Base-by-base conservation (phyloP, 139 green algal genomes). In the Chara braunii region DNA sequence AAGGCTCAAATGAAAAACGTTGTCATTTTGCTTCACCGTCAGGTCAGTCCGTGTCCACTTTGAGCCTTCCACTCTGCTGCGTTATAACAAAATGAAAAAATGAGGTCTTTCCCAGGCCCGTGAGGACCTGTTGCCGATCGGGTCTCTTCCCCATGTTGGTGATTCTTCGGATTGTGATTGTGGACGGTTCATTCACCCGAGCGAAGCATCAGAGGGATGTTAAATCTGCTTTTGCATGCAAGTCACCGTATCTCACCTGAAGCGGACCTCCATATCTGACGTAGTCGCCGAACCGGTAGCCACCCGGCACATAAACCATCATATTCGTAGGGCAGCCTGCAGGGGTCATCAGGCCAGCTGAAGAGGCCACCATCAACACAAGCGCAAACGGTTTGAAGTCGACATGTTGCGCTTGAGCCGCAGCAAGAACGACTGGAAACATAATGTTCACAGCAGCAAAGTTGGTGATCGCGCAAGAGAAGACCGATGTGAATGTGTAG, bases 391-490 rank as follows among this genome's bases (percentile, higher is more conserved):
- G 40, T n/a, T 45, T 59, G 9, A 68, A 58, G 24, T 58, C 59
- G 11, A 58, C 44, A 11, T 33, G 44, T n/a, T 68, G 22, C 14
- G 37, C 44, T 22, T 59, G 40, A 23, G 42, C 59, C 2, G 59
- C 40, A 11, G 35, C 59, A 18, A 64, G 34, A 9, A 54, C 60
- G n/a, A 77, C 68, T 3, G 68, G 68, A 29, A 77, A 85, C 79
- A 86, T 86, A 56, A 86, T 84, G n/a, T 76, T 79, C 9, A 66
- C 79, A 5, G 79, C 77, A 0, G 77, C 80, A 57, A 82, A 86
- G 80, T 86, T 87, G 43, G 77, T 82, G 32, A 87, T 69, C 43
- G 85, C 42, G 53, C 78, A 70, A 0, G 70, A 78, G 35, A 87
- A 62, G 8, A 86, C 12, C 0, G 74, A 69, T 1, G 80, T 84